These are phyloP conservation scores for Beauveria varroae DNA, from an alignment of 2,329 filamentous ascomycete genomes.

Conservation along the genomic window DNA sequence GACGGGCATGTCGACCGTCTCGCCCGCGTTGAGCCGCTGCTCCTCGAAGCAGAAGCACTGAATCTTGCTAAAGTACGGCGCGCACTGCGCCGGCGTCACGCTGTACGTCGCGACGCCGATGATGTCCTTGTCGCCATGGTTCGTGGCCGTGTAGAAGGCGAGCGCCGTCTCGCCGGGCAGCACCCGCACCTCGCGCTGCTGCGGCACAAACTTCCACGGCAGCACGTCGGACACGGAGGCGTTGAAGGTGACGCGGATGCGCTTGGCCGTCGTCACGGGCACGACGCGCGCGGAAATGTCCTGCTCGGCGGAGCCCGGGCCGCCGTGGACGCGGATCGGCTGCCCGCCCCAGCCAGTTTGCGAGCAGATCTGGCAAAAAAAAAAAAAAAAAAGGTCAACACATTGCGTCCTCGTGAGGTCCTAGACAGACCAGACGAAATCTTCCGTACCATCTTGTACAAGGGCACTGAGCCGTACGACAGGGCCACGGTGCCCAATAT, in stretches of 20 bases:
- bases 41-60: constrained; percentile 99
- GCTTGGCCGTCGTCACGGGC: constrained; percentile 72
- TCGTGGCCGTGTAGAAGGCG: constrained; percentile 96
- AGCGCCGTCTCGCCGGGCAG: constrained; percentile 93
- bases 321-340: constrained; percentile 70
- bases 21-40: constrained; percentile 86
- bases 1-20: constrained; percentile 98
- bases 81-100: constrained; percentile 90
- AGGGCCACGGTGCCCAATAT: constrained; percentile 74
- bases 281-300: constrained; percentile 71
- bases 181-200: constrained; percentile 93
- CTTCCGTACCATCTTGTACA: constrained; percentile 71
- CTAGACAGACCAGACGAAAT: not conserved
- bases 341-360: constrained; percentile 89
- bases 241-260: constrained; percentile 92
- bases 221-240: constrained; percentile 91
- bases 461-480: constrained; percentile 74
- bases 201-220: constrained; percentile 94
- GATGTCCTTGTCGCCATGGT: constrained; percentile 83
- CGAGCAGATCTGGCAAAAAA: constrained; percentile 62
- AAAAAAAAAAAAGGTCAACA: not conserved
- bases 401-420: not conserved
- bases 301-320: constrained; percentile 37
- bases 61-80: constrained; percentile 98
- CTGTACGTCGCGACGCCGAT: constrained; percentile 98